phyloP scores from a whole-genome alignment of 257 asterid species.

The Solanum peruvianum region DNA sequence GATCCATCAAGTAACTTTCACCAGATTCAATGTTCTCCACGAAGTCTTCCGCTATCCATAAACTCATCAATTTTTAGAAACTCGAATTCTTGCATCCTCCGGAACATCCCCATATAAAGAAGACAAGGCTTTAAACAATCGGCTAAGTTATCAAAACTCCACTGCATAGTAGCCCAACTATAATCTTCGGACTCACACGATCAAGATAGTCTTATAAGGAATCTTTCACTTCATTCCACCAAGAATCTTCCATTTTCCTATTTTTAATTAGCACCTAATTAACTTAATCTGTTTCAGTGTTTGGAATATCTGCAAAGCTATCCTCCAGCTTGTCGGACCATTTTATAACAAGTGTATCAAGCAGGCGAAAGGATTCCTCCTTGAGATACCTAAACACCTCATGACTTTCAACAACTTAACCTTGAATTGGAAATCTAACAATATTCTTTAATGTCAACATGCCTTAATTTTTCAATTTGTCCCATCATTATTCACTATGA shows the following conservation, averaged over 20 bases:
- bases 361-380: too few relatives aligned
- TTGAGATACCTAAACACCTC: too few relatives aligned
- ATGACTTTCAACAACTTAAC: too few relatives aligned
- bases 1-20: background rate
- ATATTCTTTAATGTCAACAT: too few relatives aligned
- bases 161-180: background rate
- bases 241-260: background rate
- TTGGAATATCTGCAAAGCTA: background rate
- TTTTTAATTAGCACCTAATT: too few relatives aligned
- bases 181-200: background rate
- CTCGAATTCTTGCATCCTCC: background rate
- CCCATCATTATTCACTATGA: too few relatives aligned
- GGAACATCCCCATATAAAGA: background rate
- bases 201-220: background rate
- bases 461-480: too few relatives aligned
- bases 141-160: background rate
- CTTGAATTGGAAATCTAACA: too few relatives aligned
- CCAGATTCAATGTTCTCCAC: background rate
- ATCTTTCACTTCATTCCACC: background rate
- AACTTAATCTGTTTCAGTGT: background rate
- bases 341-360: background rate
- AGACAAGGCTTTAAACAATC: background rate
- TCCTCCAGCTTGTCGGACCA: rapidly evolving
- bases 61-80: background rate
- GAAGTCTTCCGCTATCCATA: background rate